Evolutionary conservation across 2,329 filamentous ascomycete genomes (phyloP).

Genomic region (Aspergillus tamarii): DNA sequence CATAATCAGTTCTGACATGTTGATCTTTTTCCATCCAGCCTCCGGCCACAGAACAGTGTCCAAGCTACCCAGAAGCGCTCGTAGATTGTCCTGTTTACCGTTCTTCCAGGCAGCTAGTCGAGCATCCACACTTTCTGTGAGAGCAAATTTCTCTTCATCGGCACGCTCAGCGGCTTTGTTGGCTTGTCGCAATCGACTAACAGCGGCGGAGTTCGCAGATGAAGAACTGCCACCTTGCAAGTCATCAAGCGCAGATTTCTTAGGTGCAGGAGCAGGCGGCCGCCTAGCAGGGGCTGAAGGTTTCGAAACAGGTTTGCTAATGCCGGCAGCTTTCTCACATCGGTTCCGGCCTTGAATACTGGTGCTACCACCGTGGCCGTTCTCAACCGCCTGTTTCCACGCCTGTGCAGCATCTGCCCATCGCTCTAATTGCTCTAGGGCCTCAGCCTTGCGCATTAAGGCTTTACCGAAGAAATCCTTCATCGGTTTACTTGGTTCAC

Average conservation of each 20-base stretch:
- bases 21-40: constrained; percentile 95
- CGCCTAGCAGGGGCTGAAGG: constrained; percentile 51
- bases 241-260: constrained; percentile 38
- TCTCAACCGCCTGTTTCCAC: constrained; percentile 83
- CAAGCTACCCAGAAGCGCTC: constrained; percentile 82
- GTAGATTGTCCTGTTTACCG: constrained; percentile 88
- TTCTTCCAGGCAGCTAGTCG: constrained; percentile 80
- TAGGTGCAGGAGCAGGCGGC: constrained; percentile 48
- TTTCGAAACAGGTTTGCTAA: constrained; percentile 54
- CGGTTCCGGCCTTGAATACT: constrained; percentile 84
- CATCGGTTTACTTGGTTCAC: constrained; percentile 78
- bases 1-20: constrained; percentile 89
- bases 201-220: constrained; percentile 68
- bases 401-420: constrained; percentile 81
- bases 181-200: constrained; percentile 77
- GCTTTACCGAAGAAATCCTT: constrained; percentile 92
- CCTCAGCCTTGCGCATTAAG: constrained; percentile 91
- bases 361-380: constrained; percentile 80
- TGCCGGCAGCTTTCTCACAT: constrained; percentile 84
- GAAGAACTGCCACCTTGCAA: constrained; percentile 46
- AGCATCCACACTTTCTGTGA: constrained; percentile 83
- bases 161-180: constrained; percentile 83
- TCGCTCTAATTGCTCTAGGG: constrained; percentile 90
- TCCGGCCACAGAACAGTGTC: constrained; percentile 89
- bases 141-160: constrained; percentile 89